A percentile compares a stretch with the other conserved stretches of the same genome.
phyloP scores from a whole-genome alignment of 495 filamentous ascomycete species.

The Annulohypoxylon bovei region DNA sequence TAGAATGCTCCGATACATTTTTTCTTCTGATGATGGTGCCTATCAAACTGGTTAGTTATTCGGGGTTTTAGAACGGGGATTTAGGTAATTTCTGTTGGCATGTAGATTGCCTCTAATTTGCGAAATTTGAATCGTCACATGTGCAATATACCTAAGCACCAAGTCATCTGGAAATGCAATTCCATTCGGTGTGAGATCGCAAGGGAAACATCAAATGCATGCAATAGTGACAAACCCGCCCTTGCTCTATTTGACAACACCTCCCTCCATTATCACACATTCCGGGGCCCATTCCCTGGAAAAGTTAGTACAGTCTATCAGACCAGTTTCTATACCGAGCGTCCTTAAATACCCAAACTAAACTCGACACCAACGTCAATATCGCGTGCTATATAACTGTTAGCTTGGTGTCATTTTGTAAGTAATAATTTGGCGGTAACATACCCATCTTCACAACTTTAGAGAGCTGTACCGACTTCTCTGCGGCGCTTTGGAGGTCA shows the following conservation, averaged over 20 bases:
- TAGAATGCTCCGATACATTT: too few species aligned
- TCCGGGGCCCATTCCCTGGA: conserved; percentile 33
- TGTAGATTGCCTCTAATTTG: not conserved
- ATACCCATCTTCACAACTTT: conserved; percentile 98
- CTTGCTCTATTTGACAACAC: conserved; percentile 44
- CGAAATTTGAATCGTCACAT: conserved; percentile 9
- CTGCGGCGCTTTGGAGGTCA: conserved; percentile 94
- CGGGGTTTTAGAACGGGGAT: not conserved
- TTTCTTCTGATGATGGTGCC: not conserved
- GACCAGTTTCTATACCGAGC: conserved; percentile 43
- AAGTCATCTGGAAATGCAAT: conserved; percentile 22
- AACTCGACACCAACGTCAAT: conserved; percentile 99
- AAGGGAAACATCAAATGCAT: conserved; percentile 39
- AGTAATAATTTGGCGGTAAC: conserved; percentile 46
- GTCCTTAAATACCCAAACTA: conserved; percentile 86
- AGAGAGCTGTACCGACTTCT: conserved; percentile 98
- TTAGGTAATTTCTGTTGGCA: conserved; percentile 8
- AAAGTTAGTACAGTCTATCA: conserved; percentile 50
- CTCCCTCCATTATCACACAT: conserved; percentile 33
- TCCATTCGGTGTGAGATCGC: conserved; percentile 26
- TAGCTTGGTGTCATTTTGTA: not conserved
- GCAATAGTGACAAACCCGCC: conserved; percentile 45
- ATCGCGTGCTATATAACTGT: conserved; percentile 74
- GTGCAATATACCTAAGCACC: not conserved
- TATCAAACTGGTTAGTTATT: not conserved